Evolutionary conservation across 352 stramenopile species (phyloP), one percentile per base, ranked within the genome.

Genomic region (Globisporangium paroecandrum): DNA sequence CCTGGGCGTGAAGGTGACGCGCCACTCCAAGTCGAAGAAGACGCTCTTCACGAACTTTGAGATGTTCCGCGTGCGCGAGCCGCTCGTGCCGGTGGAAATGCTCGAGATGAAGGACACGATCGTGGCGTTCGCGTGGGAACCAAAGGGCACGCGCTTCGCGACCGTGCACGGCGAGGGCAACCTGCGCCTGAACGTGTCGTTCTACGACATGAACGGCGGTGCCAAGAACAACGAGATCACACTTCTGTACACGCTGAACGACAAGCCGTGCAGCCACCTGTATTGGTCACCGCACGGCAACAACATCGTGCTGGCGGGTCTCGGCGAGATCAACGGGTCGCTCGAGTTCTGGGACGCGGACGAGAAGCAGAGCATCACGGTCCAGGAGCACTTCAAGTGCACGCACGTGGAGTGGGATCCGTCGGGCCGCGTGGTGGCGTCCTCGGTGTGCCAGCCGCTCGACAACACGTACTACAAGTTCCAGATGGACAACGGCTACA

Each of bases 11-110:
- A 94, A 95, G 73, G 90, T 95, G 24, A 95, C 86, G 58, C 85
- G 88, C 46, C 86, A 94, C 79, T 93, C 85, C 71, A 96, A 94
- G 82, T 93, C 83, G 4, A 99, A 99, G 83, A 99, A 99, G 87
- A 99, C 97, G 43, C 84, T 98, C 56, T 99, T 98, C 85, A 99
- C 98, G 64, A 99, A 99, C 76, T 98, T 99, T 75, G 97, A 99
- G 78, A 81, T 99, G 53, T 99, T 99, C 83, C 87, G 97, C 62
- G 81, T 99, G 51, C 92, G 91, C 54, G 95, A 99, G 71, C 62
- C 87, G 38, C 93, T 98, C 60, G 91, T 99, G 69, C 97, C 97
- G 0, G 96, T 99, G 3, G 97, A 99, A 79, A 99, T 99, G 92
- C 80, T 99, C 15, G 96, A 99, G 78, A 90, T 99, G 65, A 98